phyloP scores from a whole-genome alignment of 495 filamentous ascomycete genomes.

The Trypethelium eluteriae region DNA sequence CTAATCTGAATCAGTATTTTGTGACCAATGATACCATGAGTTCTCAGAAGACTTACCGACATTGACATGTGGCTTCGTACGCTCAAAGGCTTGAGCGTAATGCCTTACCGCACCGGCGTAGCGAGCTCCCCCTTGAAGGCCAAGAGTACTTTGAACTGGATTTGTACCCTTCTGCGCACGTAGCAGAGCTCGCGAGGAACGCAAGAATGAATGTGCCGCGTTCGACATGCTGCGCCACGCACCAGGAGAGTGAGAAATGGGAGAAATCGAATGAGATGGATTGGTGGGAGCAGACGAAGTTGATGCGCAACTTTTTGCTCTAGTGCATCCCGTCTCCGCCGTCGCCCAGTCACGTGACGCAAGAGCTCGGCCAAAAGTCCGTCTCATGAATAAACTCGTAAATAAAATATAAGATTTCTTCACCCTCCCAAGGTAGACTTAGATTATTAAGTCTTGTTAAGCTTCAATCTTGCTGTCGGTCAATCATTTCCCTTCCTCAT shows the following conservation, averaged over 20 bases:
- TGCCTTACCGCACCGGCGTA: conserved; percentile 59
- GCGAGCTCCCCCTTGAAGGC: conserved; percentile 45
- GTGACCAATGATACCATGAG: background rate
- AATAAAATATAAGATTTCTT: background rate
- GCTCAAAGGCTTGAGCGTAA: conserved; percentile 69
- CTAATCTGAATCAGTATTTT: conserved; percentile 35
- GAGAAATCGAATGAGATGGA: conserved; percentile 20
- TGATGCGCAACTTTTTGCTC: conserved; percentile 17
- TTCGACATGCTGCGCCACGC: conserved; percentile 50
- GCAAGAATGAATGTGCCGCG: conserved; percentile 39
- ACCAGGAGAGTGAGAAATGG: conserved; percentile 12
- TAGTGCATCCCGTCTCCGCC: conserved; percentile 6
- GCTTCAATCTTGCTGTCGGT: background rate
- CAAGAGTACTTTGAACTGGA: conserved; percentile 52
- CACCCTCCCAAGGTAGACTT: background rate
- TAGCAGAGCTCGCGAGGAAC: conserved; percentile 35
- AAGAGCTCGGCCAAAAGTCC: background rate
- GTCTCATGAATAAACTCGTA: background rate
- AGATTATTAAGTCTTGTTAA: background rate
- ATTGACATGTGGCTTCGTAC: conserved; percentile 95
- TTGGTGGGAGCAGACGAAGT: conserved; percentile 15
- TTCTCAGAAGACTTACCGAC: conserved; percentile 55
- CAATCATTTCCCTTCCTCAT: background rate
- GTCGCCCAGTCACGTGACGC: background rate
- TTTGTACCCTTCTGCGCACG: conserved; percentile 27